Evolutionary conservation across 2,329 filamentous ascomycete species (phyloP).

Genomic region (Curvularia lunata): DNA sequence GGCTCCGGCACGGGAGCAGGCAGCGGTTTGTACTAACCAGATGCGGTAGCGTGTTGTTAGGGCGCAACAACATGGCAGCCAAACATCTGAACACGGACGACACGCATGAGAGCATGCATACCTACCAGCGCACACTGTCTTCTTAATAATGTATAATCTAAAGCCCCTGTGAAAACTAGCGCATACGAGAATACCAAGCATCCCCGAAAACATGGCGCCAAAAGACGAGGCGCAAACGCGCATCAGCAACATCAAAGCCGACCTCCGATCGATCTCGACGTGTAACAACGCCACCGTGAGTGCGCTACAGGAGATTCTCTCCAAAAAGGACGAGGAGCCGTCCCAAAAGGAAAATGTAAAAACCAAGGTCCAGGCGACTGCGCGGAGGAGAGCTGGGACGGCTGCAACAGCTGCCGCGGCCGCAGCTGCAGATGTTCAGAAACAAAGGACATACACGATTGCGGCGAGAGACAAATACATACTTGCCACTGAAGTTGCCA

Average conservation of each 20-base stretch:
- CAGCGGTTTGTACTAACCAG: conserved; percentile 14
- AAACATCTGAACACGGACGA: conserved; percentile 15
- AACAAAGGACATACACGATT: conserved; percentile 49
- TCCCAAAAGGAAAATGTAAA: conserved; percentile 42
- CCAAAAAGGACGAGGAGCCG: conserved; percentile 42
- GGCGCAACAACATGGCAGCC: conserved; percentile 22
- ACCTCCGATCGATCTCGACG: conserved; percentile 56
- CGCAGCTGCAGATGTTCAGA: conserved; percentile 45
- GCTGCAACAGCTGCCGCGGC: conserved; percentile 25
- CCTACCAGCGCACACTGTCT: conserved; percentile 15
- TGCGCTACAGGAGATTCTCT: conserved; percentile 56
- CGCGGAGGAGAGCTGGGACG: conserved; percentile 41
- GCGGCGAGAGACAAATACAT: conserved; percentile 67
- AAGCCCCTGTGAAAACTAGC: conserved; percentile 22
- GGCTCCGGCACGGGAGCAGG: neutral
- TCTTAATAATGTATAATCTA: conserved; percentile 42
- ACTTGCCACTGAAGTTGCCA: conserved; percentile 76
- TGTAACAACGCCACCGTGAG: conserved; percentile 57
- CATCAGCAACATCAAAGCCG: conserved; percentile 57
- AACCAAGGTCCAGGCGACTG: conserved; percentile 33
- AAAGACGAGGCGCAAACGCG: conserved; percentile 51
- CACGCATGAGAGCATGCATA: conserved; percentile 18
- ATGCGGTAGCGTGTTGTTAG: conserved; percentile 27
- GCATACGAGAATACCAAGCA: neutral
- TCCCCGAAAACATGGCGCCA: conserved; percentile 34